Evolutionary conservation across 345 rosid species (phyloP).

Genomic region (Aegle marmelos): DNA sequence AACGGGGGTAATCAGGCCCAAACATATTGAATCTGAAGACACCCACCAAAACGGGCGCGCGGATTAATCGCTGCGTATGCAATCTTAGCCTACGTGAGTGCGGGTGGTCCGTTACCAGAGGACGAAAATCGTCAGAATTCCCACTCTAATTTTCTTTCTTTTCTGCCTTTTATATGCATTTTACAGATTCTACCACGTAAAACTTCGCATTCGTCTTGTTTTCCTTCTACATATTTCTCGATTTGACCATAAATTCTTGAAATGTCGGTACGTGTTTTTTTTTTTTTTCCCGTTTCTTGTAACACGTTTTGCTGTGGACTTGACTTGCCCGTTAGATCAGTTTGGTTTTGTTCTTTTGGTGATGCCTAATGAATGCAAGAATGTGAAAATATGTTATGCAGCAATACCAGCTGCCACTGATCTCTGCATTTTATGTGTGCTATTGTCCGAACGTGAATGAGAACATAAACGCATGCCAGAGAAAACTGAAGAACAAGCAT

Average conservation of each 20-base stretch:
- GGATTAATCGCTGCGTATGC: neutral
- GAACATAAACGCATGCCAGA: too few relatives aligned
- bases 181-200: neutral
- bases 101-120: neutral
- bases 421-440: too few relatives aligned
- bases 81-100: neutral
- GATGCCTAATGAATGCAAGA: too few relatives aligned
- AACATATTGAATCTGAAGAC: neutral
- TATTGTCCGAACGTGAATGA: too few relatives aligned
- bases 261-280: neutral
- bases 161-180: neutral
- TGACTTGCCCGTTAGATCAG: too few relatives aligned
- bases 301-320: neutral
- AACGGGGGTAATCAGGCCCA: too few relatives aligned
- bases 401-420: too few relatives aligned
- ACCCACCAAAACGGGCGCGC: neutral
- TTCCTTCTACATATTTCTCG: neutral
- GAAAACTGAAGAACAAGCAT: too few relatives aligned
- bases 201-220: neutral
- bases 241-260: neutral
- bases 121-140: neutral
- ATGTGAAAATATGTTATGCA: too few relatives aligned
- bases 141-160: neutral
- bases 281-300: neutral
- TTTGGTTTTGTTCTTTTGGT: too few relatives aligned